phyloP scores from a whole-genome alignment of 164 flowering plant genomes.

The grape (Vitis vinifera) region ASM3070453v1 NC_081818.1:18790001-18790500 shows the following conservation, averaged over 20 bases:
- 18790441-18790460: no score
- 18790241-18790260: background rate
- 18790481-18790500: no score
- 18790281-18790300: no score
- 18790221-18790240: background rate
- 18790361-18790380: no score
- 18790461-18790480: no score
- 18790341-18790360: no score
- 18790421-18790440: no score
- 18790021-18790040: background rate
- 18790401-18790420: no score
- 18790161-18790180: background rate
- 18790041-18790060: background rate
- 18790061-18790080: background rate
- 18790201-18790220: background rate
- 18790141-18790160: background rate
- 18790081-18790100: slow-evolving; percentile 2
- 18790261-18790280: no score
- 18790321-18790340: no score
- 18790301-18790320: no score
- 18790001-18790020: background rate
- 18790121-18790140: slow-evolving; percentile 8
- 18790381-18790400: no score
- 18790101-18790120: background rate
- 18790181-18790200: background rate